Conservation (phyloP, 129 eudicot species). For the Arctium minus region DNA sequence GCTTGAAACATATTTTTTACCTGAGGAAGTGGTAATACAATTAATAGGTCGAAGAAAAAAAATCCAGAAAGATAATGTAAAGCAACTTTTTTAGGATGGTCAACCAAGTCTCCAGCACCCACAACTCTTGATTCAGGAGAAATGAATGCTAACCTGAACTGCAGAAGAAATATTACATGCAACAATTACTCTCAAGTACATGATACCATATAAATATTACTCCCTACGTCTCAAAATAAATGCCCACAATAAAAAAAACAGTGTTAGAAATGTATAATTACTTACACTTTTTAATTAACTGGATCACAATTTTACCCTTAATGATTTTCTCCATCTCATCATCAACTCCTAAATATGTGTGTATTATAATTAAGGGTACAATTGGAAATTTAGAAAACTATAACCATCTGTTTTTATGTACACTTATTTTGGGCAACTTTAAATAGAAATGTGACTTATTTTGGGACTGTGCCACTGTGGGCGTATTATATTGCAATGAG, state of each 20-base stretch:
- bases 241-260: background rate
- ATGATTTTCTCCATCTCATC: background rate
- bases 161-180: constrained; percentile 14
- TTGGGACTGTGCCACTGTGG: background rate
- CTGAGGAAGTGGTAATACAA: constrained; percentile 88
- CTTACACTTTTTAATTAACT: background rate
- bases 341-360: background rate
- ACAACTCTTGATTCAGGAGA: constrained; percentile 88
- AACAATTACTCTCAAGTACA: background rate
- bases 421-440: background rate
- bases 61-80: constrained; percentile 58
- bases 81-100: constrained; percentile 68
- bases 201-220: background rate
- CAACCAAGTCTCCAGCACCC: constrained; percentile 94
- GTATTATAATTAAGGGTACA: background rate
- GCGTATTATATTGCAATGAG: background rate
- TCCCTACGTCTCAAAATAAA: background rate
- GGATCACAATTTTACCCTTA: background rate
- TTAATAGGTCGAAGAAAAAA: constrained; percentile 65
- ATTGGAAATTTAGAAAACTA: background rate
- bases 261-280: background rate
- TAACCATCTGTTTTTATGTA: background rate
- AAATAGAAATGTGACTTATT: background rate
- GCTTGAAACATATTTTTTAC: constrained; percentile 29
- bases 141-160: constrained; percentile 74